Base-by-base conservation (phyloP, 306 rosid species). In the Senna tora region DNA sequence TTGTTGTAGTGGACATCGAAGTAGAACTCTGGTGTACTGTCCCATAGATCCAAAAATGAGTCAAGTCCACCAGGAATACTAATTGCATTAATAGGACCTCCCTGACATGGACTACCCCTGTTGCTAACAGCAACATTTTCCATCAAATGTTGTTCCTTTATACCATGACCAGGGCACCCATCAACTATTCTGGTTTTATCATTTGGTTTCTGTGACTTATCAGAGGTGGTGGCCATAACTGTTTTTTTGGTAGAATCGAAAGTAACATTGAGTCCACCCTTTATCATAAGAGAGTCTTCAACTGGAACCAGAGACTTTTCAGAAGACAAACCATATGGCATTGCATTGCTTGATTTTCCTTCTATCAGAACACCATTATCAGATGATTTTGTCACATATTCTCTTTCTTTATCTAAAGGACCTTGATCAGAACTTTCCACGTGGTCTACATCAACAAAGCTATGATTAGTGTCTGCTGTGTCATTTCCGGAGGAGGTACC, bases 11-110 rank as follows among this genome's bases (percentile, higher is more conserved):
- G 88, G 61, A 94, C 82, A 83, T 91, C 98, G 68, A 94, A 91
- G 78, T 55, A 89, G 85, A 94, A 94, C 79, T 89, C 97, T 9
- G 60, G 73, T 66, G 79, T 21, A 73, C 77, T 75, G 76, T 81
- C 90, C 98, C 98, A 94, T 38, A 87, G 77, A 77, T 91, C 91
- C 84, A 94, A 85, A 80, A 94, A 94, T 53, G 94, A 82, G 77
- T 94, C 97, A 65, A 94, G 76, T 25, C 97, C 96, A 20, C 97
- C 98, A 59, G 79, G 77, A 73, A 76, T 53, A 71, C 81, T 84
- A 69, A 76, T 76, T 54, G 92, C 97, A 74, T 77, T 81, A 21
- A 94, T 78, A 65, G 98, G 98, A 69, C 98, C 92, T 77, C 83
- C 87, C 77, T 62, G 82, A 74, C 75, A 75, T 69, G 72, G 74